These are phyloP conservation scores for Zymoseptoria crescenta DNA, from an alignment of 2,329 filamentous ascomycete species.

Conservation along the genomic window DNA sequence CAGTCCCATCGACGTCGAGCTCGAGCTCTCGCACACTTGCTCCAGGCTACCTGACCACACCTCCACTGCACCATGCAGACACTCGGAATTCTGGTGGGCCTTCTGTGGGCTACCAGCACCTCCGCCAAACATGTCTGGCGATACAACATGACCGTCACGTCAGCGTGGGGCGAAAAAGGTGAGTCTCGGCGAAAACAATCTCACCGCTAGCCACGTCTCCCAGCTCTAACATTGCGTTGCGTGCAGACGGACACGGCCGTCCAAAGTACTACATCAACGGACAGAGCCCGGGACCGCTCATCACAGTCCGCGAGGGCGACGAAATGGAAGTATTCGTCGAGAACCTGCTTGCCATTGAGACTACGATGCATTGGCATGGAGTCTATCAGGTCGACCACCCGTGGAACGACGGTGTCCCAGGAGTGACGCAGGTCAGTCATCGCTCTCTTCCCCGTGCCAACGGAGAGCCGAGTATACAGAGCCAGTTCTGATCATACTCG, in stretches of 20 bases:
- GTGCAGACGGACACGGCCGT: slow-evolving; percentile 9
- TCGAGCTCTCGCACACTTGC: background rate
- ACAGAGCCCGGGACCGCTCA: slow-evolving; percentile 38
- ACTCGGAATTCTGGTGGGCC: background rate
- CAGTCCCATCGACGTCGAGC: background rate
- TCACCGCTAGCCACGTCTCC: too few species aligned
- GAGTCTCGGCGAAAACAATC: background rate
- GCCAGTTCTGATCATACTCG: background rate
- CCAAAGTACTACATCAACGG: slow-evolving; percentile 28
- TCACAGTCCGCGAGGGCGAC: slow-evolving; percentile 41
- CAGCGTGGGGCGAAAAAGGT: slow-evolving; percentile 9
- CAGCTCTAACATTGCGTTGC: background rate
- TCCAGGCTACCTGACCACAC: background rate
- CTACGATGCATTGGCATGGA: slow-evolving; percentile 13
- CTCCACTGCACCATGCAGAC: background rate
- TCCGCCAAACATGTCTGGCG: slow-evolving; percentile 3
- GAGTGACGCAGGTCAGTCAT: slow-evolving; percentile 6
- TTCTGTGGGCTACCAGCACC: background rate
- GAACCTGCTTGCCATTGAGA: slow-evolving; percentile 29
- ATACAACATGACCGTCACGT: slow-evolving; percentile 14
- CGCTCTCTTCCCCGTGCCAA: background rate
- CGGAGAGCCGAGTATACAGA: background rate
- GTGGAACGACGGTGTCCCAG: slow-evolving; percentile 12
- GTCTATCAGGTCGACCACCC: background rate
- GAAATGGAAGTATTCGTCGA: slow-evolving; percentile 35